Evolutionary conservation across 192 early-diverging fungal genomes (phyloP).

Genomic region (Rhizophagus clarus): DNA sequence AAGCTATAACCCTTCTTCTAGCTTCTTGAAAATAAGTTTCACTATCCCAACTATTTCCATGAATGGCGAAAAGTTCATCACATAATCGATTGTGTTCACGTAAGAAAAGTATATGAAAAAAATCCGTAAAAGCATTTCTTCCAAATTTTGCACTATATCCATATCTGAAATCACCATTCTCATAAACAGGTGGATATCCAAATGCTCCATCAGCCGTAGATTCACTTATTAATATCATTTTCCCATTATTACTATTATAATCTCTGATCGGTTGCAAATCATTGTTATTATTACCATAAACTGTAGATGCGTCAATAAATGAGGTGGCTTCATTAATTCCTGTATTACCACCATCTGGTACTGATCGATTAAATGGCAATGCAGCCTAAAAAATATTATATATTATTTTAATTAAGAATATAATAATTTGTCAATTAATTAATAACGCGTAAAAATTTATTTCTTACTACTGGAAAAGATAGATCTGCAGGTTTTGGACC

Average conservation of each 20-base stretch:
- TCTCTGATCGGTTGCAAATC: no score
- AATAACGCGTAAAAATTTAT: no score
- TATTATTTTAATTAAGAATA: not conserved
- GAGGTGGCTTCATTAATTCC: not conserved
- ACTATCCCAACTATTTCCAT: not conserved
- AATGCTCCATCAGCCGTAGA: not conserved
- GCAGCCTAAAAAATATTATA: not conserved
- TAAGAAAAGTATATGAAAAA: not conserved
- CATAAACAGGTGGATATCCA: not conserved
- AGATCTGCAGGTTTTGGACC: not conserved
- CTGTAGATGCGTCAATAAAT: not conserved
- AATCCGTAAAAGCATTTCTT: not conserved
- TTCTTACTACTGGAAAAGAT: not conserved
- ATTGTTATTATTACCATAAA: not conserved
- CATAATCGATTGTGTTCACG: slow-evolving; percentile 20
- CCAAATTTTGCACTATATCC: not conserved
- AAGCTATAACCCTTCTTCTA: slow-evolving; percentile 18
- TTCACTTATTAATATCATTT: not conserved
- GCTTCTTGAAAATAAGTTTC: slow-evolving; percentile 27
- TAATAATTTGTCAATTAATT: not conserved
- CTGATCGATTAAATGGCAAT: not conserved
- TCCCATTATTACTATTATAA: not conserved
- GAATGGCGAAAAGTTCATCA: not conserved
- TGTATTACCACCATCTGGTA: not conserved
- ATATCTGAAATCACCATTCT: not conserved